Conservation (phyloP, 2,329 filamentous ascomycete genomes). For the Fusarium concolor region DNA sequence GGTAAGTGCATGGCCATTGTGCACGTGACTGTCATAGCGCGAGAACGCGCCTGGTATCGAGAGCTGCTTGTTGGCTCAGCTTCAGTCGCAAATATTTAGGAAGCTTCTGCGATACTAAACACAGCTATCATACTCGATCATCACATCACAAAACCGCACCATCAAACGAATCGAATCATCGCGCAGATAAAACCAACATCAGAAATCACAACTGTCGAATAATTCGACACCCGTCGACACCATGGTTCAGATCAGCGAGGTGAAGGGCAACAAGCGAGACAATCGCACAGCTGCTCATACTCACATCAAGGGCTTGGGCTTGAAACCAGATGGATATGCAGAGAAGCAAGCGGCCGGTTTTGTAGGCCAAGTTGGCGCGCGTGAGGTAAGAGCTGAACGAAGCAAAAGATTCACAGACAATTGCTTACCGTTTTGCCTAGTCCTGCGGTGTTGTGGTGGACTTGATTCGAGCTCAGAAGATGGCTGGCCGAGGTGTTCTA, state of each 20-base stretch:
- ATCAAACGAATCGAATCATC: slow-evolving; percentile 9
- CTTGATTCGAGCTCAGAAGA: slow-evolving; percentile 94
- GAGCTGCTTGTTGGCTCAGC: slow-evolving; percentile 44
- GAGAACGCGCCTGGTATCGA: slow-evolving; percentile 43
- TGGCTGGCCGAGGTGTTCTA: slow-evolving; percentile 93
- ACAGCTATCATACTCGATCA: slow-evolving; percentile 19
- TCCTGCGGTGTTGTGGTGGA: slow-evolving; percentile 97
- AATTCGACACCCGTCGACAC: slow-evolving; percentile 51
- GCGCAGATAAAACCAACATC: not conserved
- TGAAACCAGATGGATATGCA: slow-evolving; percentile 86
- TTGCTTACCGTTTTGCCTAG: slow-evolving; percentile 58
- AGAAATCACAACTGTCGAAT: slow-evolving; percentile 18
- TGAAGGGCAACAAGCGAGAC: slow-evolving; percentile 93
- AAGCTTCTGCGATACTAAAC: slow-evolving; percentile 41
- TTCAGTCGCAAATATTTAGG: slow-evolving; percentile 52
- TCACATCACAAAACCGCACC: slow-evolving; percentile 10
- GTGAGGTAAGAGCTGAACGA: slow-evolving; percentile 74
- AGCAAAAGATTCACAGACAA: not conserved
- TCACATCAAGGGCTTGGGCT: slow-evolving; percentile 94
- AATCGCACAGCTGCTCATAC: slow-evolving; percentile 97
- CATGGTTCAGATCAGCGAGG: slow-evolving; percentile 93
- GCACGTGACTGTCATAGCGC: slow-evolving; percentile 49
- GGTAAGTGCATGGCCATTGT: rapidly evolving
- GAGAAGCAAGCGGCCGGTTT: slow-evolving; percentile 86
- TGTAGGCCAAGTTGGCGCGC: slow-evolving; percentile 85